Evolutionary conservation across 148 eudicot genomes (phyloP), one percentile per base, ranked within the genome.

Genomic region (Amaranthus cruentus): DNA sequence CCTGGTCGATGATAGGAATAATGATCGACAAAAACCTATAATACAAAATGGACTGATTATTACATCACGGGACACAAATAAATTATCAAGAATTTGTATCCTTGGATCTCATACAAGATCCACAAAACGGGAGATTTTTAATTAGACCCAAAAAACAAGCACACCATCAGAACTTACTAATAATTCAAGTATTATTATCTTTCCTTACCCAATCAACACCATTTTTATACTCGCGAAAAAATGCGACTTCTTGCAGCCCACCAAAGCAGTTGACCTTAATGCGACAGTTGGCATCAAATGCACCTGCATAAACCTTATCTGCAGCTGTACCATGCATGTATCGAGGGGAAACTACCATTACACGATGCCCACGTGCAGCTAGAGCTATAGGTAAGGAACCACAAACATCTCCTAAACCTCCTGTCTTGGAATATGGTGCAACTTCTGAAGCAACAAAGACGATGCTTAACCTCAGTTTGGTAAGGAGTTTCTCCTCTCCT

Each of bases 401-500:
- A 89, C 97, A 95, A 68, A 95, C 99, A 84, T 95, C 99, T 75
- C 96, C 99, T 73, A 95, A 71, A 56, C 99, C 99, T 71, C 99
- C 99, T 4, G 97, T 92, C 84, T 95, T 95, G 38, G 97, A 95
- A 84, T 95, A 95, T 64, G 99, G 99, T 38, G 96, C 91, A 48
- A 87, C 97, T 73, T 95, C 99, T 69, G 99, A 77, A 57, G 96
- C 87, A 62, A 87, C 92, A 73, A 87, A 92, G 18, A 95, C 82
- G 7, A 95, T 75, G 77, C 72, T 95, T 73, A 67, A 80, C 18
- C 80, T 87, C 62, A 80, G 83, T 73, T 74, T 79, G 14, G 75
- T 72, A 63, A 72, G 71, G 48, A 46, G 76, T 84, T 75, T 67
- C 51, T 66, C 88, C 68, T 74, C 70, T 74, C 73, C 83, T 55